A percentile compares a stretch with the other conserved stretches of the same genome.
Evolutionary conservation across 2,329 filamentous ascomycete genomes (phyloP).

Genomic region (Microsporum canis): DNA sequence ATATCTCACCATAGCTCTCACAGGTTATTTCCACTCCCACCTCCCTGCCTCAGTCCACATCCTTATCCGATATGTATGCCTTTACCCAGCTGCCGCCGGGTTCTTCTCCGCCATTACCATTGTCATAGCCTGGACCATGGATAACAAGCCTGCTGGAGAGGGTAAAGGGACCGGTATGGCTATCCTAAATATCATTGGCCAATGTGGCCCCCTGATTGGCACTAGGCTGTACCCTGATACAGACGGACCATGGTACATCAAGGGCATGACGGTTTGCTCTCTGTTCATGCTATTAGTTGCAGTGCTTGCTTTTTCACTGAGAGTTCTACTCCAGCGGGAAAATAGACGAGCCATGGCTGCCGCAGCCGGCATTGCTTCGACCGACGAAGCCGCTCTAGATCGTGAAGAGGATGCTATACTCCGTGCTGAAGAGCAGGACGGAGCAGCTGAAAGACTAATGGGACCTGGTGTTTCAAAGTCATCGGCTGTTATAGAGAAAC

Average conservation of each 20-base stretch:
- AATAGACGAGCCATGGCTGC: constrained; percentile 37
- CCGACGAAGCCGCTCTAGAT: constrained; percentile 20
- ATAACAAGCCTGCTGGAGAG: constrained; percentile 62
- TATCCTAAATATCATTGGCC: constrained; percentile 68
- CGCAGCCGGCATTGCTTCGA: neutral
- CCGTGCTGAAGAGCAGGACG: constrained; percentile 7
- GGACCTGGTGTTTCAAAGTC: constrained; percentile 6
- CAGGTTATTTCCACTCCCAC: constrained; percentile 34
- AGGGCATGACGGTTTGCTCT: constrained; percentile 53
- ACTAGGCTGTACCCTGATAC: constrained; percentile 51
- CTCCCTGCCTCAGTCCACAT: constrained; percentile 25
- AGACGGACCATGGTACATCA: constrained; percentile 51
- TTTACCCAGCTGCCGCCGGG: constrained; percentile 67
- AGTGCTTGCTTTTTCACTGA: constrained; percentile 43
- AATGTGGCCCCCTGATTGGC: constrained; percentile 63
- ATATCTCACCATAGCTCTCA: constrained; percentile 49
- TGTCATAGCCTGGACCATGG: constrained; percentile 78
- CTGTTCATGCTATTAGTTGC: constrained; percentile 53
- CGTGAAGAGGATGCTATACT: constrained; percentile 11
- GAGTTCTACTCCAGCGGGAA: constrained; percentile 41
- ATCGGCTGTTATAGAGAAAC: constrained; percentile 8
- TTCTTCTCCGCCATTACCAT: constrained; percentile 79
- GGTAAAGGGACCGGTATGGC: constrained; percentile 67
- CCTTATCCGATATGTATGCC: constrained; percentile 53
- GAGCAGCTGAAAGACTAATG: constrained; percentile 12